A percentile compares a stretch with the other conserved stretches of the same genome.
Evolutionary conservation across 108 stramenopile genomes (phyloP).

Genomic region (Cyclotella cryptica): DNA sequence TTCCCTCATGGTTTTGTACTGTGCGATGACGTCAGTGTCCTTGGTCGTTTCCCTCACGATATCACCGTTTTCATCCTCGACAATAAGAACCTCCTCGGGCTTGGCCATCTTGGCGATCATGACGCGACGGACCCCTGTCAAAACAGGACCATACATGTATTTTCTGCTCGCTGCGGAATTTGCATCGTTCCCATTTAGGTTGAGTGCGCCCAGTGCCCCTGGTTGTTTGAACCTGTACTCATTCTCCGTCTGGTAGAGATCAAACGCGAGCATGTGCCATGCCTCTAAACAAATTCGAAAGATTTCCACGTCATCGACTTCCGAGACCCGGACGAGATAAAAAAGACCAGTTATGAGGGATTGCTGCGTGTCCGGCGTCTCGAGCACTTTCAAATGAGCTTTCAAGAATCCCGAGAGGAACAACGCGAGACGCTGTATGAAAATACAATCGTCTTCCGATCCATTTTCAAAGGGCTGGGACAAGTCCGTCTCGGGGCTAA

Average conservation of each 20-base stretch:
- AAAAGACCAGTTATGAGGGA: constrained; percentile 89
- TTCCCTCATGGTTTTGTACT: constrained; percentile 99
- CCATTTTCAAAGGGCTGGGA: constrained; percentile 88
- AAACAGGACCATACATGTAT: constrained; percentile 84
- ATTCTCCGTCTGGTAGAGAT: constrained; percentile 91
- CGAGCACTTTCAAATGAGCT: constrained; percentile 89
- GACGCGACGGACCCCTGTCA: constrained; percentile 92
- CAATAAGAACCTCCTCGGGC: constrained; percentile 99
- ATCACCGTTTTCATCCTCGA: constrained; percentile 99
- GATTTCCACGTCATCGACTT: constrained; percentile 97
- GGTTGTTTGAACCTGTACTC: constrained; percentile 47
- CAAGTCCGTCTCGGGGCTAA: constrained; percentile 89
- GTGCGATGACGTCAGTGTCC: constrained; percentile 99
- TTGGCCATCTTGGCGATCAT: constrained; percentile 99
- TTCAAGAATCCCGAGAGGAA: constrained; percentile 94
- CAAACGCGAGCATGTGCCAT: constrained; percentile 96
- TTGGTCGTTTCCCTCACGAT: constrained; percentile 97
- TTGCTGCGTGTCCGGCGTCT: constrained; percentile 86
- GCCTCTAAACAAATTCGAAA: constrained; percentile 98
- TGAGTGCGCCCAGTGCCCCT: constrained; percentile 38
- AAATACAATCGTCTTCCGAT: constrained; percentile 90
- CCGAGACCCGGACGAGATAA: constrained; percentile 95
- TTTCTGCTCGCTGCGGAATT: constrained; percentile 63
- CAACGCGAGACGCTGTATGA: constrained; percentile 95
- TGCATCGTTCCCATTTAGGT: constrained; percentile 55